Evolutionary conservation across 2,329 filamentous ascomycete genomes (phyloP).

Genomic region (Pseudogymnoascus pannorum): DNA sequence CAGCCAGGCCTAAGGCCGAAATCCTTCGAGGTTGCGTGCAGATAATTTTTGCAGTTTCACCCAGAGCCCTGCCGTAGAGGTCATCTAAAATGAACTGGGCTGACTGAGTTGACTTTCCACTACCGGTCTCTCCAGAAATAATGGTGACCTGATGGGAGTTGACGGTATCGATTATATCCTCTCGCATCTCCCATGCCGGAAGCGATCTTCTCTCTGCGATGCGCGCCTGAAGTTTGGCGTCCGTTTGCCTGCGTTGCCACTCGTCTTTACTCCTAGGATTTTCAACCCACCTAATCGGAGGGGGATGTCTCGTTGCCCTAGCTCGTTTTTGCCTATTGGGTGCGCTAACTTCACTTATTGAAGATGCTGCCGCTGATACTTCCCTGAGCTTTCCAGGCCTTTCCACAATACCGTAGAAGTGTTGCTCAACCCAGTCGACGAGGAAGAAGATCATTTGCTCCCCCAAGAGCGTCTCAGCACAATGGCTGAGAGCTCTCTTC

Average conservation of each 20-base stretch:
- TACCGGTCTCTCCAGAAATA: slow-evolving; percentile 93
- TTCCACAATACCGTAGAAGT: slow-evolving; percentile 74
- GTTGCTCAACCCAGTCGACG: slow-evolving; percentile 84
- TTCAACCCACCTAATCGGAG: slow-evolving; percentile 56
- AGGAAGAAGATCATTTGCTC: slow-evolving; percentile 89
- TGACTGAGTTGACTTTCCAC: slow-evolving; percentile 93
- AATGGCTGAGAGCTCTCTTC: slow-evolving; percentile 63
- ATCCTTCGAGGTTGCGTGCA: slow-evolving; percentile 95
- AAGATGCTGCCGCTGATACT: slow-evolving; percentile 70
- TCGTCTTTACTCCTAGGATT: slow-evolving; percentile 54
- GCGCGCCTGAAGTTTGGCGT: slow-evolving; percentile 65
- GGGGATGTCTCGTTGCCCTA: slow-evolving; percentile 41
- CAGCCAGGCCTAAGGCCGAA: slow-evolving; percentile 85
- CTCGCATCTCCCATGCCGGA: slow-evolving; percentile 80
- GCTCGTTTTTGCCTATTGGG: slow-evolving; percentile 21
- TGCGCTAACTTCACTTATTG: slow-evolving; percentile 43
- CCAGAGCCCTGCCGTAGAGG: slow-evolving; percentile 68
- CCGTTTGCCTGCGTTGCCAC: slow-evolving; percentile 63
- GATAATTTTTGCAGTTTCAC: slow-evolving; percentile 76
- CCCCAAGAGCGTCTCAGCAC: slow-evolving; percentile 58
- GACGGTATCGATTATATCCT: slow-evolving; percentile 70
- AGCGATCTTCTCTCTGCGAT: slow-evolving; percentile 62
- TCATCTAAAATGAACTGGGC: slow-evolving; percentile 95
- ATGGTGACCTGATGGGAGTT: slow-evolving; percentile 80
- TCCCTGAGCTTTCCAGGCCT: slow-evolving; percentile 77